These are phyloP conservation scores for Yamadazyma ubonensis DNA, from an alignment of 805 yeast genomes.

Conservation along the genomic window DNA sequence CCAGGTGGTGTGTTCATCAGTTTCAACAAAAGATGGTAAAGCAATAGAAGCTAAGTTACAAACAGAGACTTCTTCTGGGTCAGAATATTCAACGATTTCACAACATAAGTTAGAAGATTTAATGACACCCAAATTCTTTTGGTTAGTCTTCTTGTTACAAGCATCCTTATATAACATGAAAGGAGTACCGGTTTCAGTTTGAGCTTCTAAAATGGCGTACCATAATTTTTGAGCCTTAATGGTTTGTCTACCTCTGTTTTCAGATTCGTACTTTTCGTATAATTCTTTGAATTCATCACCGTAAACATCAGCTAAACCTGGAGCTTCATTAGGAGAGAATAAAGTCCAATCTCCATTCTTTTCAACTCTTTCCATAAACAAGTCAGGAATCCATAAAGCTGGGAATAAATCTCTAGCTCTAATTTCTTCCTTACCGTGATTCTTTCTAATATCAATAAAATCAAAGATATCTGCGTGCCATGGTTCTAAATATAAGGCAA, in stretches of 20 bases:
- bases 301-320: constrained; percentile 53
- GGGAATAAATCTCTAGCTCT: constrained; percentile 64
- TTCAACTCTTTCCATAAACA: constrained; percentile 62
- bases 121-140: constrained; percentile 58
- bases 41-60: constrained; percentile 63
- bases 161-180: constrained; percentile 65
- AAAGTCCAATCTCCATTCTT: constrained; percentile 55
- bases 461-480: constrained; percentile 64
- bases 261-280: constrained; percentile 51
- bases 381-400: constrained; percentile 62
- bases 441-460: constrained; percentile 58
- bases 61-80: constrained; percentile 58
- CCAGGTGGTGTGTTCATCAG: constrained; percentile 41
- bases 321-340: constrained; percentile 59
- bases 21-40: constrained; percentile 54
- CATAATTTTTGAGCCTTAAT: constrained; percentile 61
- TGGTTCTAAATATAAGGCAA: constrained; percentile 60
- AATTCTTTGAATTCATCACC: constrained; percentile 56
- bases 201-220: constrained; percentile 60
- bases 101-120: constrained; percentile 63
- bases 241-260: constrained; percentile 48
- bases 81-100: constrained; percentile 61
- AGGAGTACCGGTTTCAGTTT: constrained; percentile 65
- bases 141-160: constrained; percentile 58
- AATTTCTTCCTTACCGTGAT: constrained; percentile 63